Evolutionary conservation across 75 land plant genomes (phyloP).

Genomic region (Picea glauca): DNA sequence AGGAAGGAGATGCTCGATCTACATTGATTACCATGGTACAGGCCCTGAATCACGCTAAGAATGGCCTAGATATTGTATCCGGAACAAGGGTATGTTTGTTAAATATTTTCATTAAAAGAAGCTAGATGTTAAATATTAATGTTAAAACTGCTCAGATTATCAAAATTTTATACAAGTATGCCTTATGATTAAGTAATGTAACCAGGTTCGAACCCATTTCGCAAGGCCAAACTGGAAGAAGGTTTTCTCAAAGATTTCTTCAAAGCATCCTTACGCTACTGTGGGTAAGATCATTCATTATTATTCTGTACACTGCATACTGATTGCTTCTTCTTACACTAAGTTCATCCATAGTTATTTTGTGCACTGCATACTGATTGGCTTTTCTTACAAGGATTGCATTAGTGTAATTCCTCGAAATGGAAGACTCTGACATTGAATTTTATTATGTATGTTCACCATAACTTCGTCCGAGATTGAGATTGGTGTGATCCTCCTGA

Average conservation of each 20-base stretch:
- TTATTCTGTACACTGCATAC: neutral
- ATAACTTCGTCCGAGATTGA: neutral
- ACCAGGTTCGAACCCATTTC: constrained; percentile 73
- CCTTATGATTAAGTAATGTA: neutral
- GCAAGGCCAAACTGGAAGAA: constrained; percentile 78
- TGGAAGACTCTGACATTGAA: neutral
- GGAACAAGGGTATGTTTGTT: constrained; percentile 61
- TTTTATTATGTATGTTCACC: neutral
- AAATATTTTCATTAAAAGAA: neutral
- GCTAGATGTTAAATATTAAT: neutral
- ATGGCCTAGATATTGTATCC: constrained; percentile 67
- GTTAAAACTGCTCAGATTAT: neutral
- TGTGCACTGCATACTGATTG: too few species aligned
- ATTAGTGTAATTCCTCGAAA: too few species aligned
- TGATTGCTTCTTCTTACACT: neutral
- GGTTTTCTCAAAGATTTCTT: constrained; percentile 53
- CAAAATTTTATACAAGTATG: neutral
- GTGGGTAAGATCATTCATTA: constrained; percentile 35
- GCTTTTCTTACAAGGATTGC: too few species aligned
- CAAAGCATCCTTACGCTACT: constrained; percentile 49
- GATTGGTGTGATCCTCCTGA: neutral
- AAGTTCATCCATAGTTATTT: too few species aligned
- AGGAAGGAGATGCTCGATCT: constrained; percentile 75
- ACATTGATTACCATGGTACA: constrained; percentile 70
- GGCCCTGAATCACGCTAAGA: constrained; percentile 74